Conservation (phyloP, 75 land plant species). For the Azolla pinnata region DNA sequence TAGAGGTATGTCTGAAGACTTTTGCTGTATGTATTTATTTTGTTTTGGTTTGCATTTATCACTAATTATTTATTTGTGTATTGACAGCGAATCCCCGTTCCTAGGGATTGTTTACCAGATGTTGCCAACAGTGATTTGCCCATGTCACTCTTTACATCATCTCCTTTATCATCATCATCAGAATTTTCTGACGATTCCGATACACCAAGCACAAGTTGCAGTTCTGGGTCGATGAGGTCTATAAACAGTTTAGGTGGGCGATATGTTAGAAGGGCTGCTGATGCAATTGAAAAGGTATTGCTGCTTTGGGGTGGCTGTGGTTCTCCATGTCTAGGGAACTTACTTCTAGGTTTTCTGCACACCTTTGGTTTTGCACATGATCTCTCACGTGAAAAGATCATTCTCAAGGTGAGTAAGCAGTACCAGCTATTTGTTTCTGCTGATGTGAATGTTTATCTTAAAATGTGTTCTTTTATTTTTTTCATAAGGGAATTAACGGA, state of each 20-base stretch:
- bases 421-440: not conserved
- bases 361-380: constrained; percentile 26
- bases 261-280: constrained; percentile 19
- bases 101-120: not conserved
- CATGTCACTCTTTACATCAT: not conserved
- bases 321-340: constrained; percentile 22
- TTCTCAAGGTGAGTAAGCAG: constrained; percentile 22
- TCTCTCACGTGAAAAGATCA: constrained; percentile 21
- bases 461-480: constrained; percentile 3
- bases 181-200: constrained; percentile 1
- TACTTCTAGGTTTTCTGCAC: constrained; percentile 31
- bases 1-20: constrained; percentile 34
- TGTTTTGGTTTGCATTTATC: not conserved
- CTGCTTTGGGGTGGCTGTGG: constrained; percentile 15
- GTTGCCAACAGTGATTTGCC: not conserved
- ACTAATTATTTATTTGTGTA: not conserved
- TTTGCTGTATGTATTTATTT: not conserved
- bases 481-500: constrained; percentile 23
- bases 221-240: not conserved
- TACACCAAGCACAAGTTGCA: constrained; percentile 7
- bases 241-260: constrained; percentile 9
- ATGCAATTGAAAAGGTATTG: constrained; percentile 23
- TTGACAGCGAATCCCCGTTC: not conserved
- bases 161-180: constrained; percentile 1
- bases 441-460: constrained; percentile 3